These are phyloP conservation scores for Candida ponderosae DNA, from an alignment of 805 yeast species.

Conservation along the genomic window DNA sequence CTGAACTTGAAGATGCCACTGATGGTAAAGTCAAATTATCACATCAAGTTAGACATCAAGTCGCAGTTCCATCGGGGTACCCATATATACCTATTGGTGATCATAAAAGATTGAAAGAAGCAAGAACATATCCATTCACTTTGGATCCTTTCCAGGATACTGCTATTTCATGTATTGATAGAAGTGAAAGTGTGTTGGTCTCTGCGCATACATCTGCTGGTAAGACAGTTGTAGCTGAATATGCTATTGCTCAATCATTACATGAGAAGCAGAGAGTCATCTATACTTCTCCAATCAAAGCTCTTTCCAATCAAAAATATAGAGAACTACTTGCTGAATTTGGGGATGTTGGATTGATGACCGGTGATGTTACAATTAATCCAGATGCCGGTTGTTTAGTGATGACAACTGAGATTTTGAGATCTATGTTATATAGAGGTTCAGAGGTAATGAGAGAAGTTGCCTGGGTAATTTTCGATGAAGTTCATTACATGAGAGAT, in stretches of 20 bases:
- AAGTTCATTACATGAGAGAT: slow-evolving; percentile 98
- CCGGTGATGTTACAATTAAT: slow-evolving; percentile 97
- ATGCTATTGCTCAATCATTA: slow-evolving; percentile 93
- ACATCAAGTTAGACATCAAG: slow-evolving; percentile 97
- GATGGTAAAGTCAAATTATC: slow-evolving; percentile 59
- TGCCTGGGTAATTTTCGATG: slow-evolving; percentile 97
- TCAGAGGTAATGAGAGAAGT: slow-evolving; percentile 98
- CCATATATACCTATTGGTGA: slow-evolving; percentile 84
- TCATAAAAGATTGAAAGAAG: slow-evolving; percentile 71
- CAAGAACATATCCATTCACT: slow-evolving; percentile 85
- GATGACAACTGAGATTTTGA: slow-evolving; percentile 96
- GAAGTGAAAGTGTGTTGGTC: slow-evolving; percentile 89
- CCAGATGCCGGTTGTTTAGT: slow-evolving; percentile 98
- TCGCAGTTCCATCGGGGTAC: slow-evolving; percentile 89
- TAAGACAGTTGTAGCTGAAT: slow-evolving; percentile 94
- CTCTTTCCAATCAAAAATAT: slow-evolving; percentile 88
- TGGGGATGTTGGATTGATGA: slow-evolving; percentile 96
- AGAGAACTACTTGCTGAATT: slow-evolving; percentile 88
- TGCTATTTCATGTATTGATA: slow-evolving; percentile 90
- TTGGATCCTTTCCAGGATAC: slow-evolving; percentile 98
- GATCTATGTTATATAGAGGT: slow-evolving; percentile 96
- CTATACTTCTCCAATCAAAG: slow-evolving; percentile 93
- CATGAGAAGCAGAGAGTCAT: slow-evolving; percentile 89
- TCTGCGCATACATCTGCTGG: slow-evolving; percentile 98
- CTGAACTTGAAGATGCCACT: slow-evolving; percentile 21